Evolutionary conservation across 139 green algal species (phyloP).

Genomic region (Tetratostichococcus sp.): DNA sequence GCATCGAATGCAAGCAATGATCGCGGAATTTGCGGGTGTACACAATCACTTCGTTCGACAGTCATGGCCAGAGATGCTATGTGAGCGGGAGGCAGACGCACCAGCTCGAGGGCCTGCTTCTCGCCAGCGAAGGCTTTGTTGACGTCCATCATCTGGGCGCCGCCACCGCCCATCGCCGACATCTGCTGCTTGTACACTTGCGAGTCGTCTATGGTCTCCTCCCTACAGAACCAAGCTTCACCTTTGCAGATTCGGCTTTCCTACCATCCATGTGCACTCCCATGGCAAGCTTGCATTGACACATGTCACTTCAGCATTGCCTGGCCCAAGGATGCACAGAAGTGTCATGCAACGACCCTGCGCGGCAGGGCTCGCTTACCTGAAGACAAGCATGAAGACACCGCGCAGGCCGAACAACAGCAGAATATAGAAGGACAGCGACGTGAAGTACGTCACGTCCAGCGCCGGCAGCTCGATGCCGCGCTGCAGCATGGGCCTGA

Average conservation of each 20-base stretch:
- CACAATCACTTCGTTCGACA: too few relatives aligned
- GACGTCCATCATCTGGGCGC: slow-evolving; percentile 39
- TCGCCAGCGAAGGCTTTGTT: slow-evolving; percentile 70
- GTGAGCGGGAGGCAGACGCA: background rate
- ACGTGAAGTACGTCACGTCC: slow-evolving; percentile 89
- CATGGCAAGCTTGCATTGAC: too few relatives aligned
- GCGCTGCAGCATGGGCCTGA: slow-evolving; percentile 86
- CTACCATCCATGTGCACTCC: too few relatives aligned
- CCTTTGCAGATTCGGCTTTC: background rate
- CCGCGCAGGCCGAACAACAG: slow-evolving; percentile 81
- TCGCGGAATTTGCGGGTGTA: too few relatives aligned
- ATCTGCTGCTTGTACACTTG: slow-evolving; percentile 56
- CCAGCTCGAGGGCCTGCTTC: slow-evolving; percentile 44
- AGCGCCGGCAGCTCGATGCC: slow-evolving; percentile 83
- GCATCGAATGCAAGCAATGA: background rate
- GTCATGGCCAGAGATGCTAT: too few relatives aligned
- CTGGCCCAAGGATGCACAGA: too few relatives aligned
- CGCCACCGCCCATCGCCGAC: slow-evolving; percentile 23
- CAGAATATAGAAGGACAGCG: slow-evolving; percentile 89
- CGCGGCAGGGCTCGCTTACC: too few relatives aligned
- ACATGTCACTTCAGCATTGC: too few relatives aligned
- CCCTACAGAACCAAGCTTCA: slow-evolving; percentile 22
- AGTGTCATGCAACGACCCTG: background rate
- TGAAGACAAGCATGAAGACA: slow-evolving; percentile 78
- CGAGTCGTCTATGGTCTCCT: slow-evolving; percentile 79